Percentiles rank a stretch among this genome's conserved stretches.
phyloP scores from a whole-genome alignment of 352 stramenopile genomes.

The Phytophthora brassicae region DNA sequence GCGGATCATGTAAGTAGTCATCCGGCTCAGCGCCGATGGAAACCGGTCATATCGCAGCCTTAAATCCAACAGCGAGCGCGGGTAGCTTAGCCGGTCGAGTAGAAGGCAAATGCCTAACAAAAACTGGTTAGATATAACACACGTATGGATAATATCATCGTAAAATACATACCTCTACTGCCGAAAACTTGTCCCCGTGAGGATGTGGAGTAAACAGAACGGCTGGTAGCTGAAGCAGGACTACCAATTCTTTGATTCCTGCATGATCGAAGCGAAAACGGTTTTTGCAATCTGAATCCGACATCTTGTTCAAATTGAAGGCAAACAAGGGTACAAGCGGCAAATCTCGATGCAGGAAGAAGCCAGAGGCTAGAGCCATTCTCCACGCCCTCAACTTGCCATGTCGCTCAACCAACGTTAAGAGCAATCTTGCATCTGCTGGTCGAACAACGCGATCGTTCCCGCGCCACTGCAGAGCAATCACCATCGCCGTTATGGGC shows the following conservation, averaged over 20 bases:
- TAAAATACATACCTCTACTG: background rate
- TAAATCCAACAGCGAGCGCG: background rate
- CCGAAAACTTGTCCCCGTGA: background rate
- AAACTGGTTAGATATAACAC: background rate
- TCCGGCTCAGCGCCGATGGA: background rate
- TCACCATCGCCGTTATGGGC: background rate
- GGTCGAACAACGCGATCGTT: background rate
- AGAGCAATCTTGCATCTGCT: background rate
- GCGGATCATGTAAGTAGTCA: slow-evolving; percentile 4
- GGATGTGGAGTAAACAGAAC: background rate
- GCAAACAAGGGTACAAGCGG: background rate
- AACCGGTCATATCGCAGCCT: background rate
- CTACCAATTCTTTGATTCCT: background rate
- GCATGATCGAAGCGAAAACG: slow-evolving; percentile 4
- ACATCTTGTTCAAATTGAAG: slow-evolving; percentile 4
- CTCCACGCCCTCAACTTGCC: background rate
- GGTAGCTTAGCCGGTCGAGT: background rate
- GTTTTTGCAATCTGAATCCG: slow-evolving; percentile 1
- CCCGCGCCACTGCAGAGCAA: slow-evolving; percentile 1
- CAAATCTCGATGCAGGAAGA: slow-evolving; percentile 3
- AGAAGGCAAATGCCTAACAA: background rate
- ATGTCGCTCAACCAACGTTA: background rate
- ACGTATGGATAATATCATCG: background rate
- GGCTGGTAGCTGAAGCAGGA: background rate
- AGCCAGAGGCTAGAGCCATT: background rate